Evolutionary conservation across 768 basidiomycete species (phyloP).

Genomic region (Leccinum uliginosum): DNA sequence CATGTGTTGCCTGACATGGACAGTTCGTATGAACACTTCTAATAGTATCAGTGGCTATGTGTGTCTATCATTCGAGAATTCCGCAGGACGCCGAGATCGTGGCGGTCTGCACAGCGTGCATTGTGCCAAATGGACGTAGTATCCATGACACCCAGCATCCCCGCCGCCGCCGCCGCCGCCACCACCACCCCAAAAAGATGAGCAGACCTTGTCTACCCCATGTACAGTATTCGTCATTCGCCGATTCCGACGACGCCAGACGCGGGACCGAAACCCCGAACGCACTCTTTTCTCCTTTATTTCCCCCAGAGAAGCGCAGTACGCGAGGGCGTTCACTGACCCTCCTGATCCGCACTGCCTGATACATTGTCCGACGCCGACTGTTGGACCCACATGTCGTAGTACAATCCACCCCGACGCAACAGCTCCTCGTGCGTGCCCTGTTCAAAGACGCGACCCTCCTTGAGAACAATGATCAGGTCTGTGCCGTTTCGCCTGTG

Average conservation of each 20-base stretch:
- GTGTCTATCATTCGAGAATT: not conserved
- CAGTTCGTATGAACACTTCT: not conserved
- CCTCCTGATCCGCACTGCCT: slow-evolving; percentile 12
- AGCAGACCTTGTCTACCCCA: not conserved
- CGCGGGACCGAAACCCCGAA: not conserved
- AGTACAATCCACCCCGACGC: slow-evolving; percentile 63
- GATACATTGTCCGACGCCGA: slow-evolving; percentile 36
- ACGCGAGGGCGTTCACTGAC: not conserved
- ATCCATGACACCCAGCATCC: not conserved
- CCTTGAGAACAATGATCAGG: slow-evolving; percentile 87
- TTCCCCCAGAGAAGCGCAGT: not conserved
- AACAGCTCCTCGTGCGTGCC: slow-evolving; percentile 90
- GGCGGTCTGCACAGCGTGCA: not conserved
- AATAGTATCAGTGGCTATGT: not conserved
- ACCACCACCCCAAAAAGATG: not conserved
- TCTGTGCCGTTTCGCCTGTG: slow-evolving; percentile 41
- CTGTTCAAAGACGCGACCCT: slow-evolving; percentile 88
- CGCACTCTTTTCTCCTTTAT: not conserved
- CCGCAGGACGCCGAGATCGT: not conserved
- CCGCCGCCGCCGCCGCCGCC: not conserved
- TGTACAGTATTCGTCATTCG: not conserved
- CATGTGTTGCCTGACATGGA: not conserved
- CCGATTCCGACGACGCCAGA: not conserved
- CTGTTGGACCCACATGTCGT: slow-evolving; percentile 81
- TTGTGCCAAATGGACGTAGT: not conserved